phyloP scores from a whole-genome alignment of 73 alveolate genomes.

The Paramecium sonneborni region DNA sequence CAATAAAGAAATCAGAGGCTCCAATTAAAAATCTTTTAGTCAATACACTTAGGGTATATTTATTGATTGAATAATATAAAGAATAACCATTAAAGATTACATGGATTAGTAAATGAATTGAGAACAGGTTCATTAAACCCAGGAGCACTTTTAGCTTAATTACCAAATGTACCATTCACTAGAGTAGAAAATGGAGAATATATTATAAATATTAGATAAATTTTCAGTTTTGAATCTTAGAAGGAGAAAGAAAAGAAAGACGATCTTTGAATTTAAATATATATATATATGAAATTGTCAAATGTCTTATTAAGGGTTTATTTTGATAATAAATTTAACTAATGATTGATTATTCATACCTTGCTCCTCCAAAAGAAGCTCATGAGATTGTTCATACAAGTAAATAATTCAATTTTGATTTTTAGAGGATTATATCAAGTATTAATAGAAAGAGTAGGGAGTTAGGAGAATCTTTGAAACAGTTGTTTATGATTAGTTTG shows the following conservation, averaged over 20 bases:
- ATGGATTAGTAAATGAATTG: neutral
- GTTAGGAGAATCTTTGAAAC: constrained; percentile 51
- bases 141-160: neutral
- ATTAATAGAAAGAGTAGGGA: constrained; percentile 25
- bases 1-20: neutral
- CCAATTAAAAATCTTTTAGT: constrained; percentile 3
- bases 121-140: neutral
- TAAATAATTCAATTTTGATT: neutral
- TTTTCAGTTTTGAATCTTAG: constrained; percentile 11
- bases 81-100: constrained; percentile 20
- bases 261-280: neutral
- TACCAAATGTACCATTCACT: neutral
- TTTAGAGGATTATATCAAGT: constrained; percentile 53
- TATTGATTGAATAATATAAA: neutral
- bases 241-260: neutral
- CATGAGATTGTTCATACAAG: neutral
- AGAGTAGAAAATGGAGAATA: constrained; percentile 16
- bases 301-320: neutral
- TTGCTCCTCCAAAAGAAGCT: neutral
- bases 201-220: neutral
- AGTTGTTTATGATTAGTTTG: constrained; percentile 52
- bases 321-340: neutral
- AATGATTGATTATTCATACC: neutral
- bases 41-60: constrained; percentile 15
- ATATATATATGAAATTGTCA: neutral